phyloP scores from a whole-genome alignment of 805 yeast species.

The Lipomyces anomalus region DNA sequence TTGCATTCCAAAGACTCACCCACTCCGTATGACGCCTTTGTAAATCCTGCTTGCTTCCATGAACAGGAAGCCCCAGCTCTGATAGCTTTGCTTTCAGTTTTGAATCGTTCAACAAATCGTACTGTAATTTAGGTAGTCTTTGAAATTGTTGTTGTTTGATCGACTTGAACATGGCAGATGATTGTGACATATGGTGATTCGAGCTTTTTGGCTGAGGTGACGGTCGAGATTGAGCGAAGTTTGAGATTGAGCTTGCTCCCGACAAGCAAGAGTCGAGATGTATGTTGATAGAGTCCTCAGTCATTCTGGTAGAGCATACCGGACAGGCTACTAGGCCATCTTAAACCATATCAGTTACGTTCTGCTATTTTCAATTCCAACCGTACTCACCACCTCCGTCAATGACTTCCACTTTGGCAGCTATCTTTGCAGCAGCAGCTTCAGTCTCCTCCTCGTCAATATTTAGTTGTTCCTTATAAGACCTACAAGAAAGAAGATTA shows the following conservation, averaged over 20 bases:
- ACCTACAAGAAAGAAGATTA: neutral
- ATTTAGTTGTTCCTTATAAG: constrained; percentile 17
- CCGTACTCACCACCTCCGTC: no score
- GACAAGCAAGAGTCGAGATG: constrained; percentile 16
- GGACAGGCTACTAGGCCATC: constrained; percentile 51
- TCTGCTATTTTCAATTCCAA: no score
- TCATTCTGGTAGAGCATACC: constrained; percentile 52
- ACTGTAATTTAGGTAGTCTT: constrained; percentile 57
- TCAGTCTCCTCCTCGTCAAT: constrained; percentile 6
- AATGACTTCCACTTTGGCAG: no score
- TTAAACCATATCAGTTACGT: no score
- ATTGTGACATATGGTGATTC: constrained; percentile 52
- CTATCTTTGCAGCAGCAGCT: constrained; percentile 28
- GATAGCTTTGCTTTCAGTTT: constrained; percentile 57
- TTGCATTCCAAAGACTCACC: constrained; percentile 72
- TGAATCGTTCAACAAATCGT: constrained; percentile 50
- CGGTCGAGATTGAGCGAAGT: neutral
- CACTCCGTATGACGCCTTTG: constrained; percentile 73
- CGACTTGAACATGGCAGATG: constrained; percentile 16
- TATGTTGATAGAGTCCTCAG: constrained; percentile 12
- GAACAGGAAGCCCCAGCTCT: constrained; percentile 49
- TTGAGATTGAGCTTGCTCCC: neutral
- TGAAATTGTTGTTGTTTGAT: constrained; percentile 28
- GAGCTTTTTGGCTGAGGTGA: constrained; percentile 34
- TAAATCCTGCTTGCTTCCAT: constrained; percentile 58